These are phyloP conservation scores for Mariannaea sp. DNA, from an alignment of 2,329 filamentous ascomycete genomes.

Conservation along the genomic window DNA sequence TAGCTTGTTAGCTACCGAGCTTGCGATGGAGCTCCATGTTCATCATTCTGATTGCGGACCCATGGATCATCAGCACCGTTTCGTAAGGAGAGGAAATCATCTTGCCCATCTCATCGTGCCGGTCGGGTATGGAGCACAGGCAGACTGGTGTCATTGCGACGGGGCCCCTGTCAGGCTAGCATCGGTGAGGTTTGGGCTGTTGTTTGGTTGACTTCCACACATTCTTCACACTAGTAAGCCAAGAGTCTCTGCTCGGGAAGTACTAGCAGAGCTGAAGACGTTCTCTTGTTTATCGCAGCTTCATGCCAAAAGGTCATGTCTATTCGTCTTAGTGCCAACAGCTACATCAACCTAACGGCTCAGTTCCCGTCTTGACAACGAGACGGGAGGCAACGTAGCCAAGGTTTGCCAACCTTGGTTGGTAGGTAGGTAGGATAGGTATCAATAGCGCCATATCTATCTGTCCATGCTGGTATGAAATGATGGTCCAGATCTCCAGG, in stretches of 20 bases:
- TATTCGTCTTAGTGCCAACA: background rate
- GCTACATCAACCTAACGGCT: too few relatives aligned
- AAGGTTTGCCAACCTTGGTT: too few relatives aligned
- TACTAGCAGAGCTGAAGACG: too few relatives aligned
- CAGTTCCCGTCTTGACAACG: too few relatives aligned
- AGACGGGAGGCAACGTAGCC: too few relatives aligned
- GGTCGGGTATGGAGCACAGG: background rate
- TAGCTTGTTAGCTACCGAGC: conserved; percentile 38
- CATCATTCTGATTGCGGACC: conserved; percentile 34
- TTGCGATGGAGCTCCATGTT: conserved; percentile 36
- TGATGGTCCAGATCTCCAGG: background rate
- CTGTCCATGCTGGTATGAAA: too few relatives aligned
- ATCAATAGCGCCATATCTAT: too few relatives aligned
- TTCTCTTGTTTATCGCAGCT: too few relatives aligned
- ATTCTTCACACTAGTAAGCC: too few relatives aligned
- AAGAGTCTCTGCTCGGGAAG: too few relatives aligned
- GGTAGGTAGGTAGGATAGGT: too few relatives aligned
- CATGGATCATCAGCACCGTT: conserved; percentile 19
- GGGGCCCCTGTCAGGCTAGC: background rate
- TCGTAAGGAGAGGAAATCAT: conserved; percentile 4
- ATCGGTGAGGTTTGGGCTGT: background rate
- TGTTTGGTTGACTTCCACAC: background rate
- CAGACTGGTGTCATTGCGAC: background rate
- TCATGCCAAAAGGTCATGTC: background rate
- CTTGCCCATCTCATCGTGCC: too few relatives aligned